Base-by-base conservation (phyloP, 73 alveolate species). In the Symbiodinium natans region DNA sequence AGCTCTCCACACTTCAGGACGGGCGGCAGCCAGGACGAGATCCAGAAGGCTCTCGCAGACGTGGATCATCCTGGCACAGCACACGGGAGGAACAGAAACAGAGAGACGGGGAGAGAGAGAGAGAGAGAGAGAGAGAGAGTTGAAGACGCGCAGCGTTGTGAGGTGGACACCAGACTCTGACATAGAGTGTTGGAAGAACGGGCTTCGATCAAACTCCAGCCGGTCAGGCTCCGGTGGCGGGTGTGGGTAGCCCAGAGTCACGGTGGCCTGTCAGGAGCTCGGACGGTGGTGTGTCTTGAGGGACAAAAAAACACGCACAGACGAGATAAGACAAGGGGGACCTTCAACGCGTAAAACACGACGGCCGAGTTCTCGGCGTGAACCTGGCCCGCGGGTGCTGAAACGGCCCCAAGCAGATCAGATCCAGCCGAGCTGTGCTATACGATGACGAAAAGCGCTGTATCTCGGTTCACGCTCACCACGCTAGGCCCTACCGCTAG, bases 41-140 rank as follows among this genome's bases (percentile, higher is more conserved):
- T 88, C 95, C 95, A 88, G 34, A 4, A 88, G 73, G 48, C 48
- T 88, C 23, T 83, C 95, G 46, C 95, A 88, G 43, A 88, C 17
- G 27, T 82, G 42, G 15, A 63, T 36, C 86, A 88, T 59, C 86
- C 80, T 63, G 80, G 80, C 80, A 1, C 31, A 19, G 38, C 36
- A 9, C 75, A 25, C 34, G 2, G 36, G 21, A 6, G 74, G 74
- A 56, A 52, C 6, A 27, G 0, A 21, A 27, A 52, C 6, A 13
- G 56, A 43, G 56, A 52, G 2, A 52, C n/a, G n/a, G 56, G 56
- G 11, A 52, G 29, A 27, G 0, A 21, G 68, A 52, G 29, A 13
- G 56, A 43, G 56, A 52, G 2, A 52, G 68, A 1, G 6, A 10
- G n/a, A n/a, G n/a, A n/a, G n/a, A n/a, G n/a, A n/a, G n/a, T n/a